Evolutionary conservation across 352 stramenopile species (phyloP).

Genomic region (Thalassiosira hispida): DNA sequence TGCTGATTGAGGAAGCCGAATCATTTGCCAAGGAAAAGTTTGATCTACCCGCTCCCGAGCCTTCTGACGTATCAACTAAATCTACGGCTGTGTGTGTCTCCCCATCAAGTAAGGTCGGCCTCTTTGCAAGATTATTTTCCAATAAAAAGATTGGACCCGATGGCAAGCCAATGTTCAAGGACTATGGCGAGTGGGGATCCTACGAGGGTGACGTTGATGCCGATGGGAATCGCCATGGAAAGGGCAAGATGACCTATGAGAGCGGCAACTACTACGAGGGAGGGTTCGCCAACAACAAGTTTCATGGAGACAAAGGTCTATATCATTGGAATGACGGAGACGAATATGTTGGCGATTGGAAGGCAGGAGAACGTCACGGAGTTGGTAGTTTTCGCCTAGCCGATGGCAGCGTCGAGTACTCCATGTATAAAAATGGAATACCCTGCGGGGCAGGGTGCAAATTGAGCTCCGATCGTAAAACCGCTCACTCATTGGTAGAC

Average conservation of each 20-base stretch:
- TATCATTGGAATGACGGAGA: constrained; percentile 42
- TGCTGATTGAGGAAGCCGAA: constrained; percentile 23
- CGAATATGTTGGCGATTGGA: constrained; percentile 34
- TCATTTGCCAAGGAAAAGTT: constrained; percentile 30
- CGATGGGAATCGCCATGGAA: constrained; percentile 29
- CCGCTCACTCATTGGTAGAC: constrained; percentile 13
- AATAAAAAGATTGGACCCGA: constrained; percentile 8
- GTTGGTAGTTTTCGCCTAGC: constrained; percentile 12
- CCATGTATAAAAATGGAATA: constrained; percentile 13
- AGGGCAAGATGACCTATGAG: constrained; percentile 47
- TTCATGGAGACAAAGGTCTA: constrained; percentile 27
- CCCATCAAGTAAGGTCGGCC: not conserved
- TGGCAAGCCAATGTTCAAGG: constrained; percentile 10
- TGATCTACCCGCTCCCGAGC: constrained; percentile 23
- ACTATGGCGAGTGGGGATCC: constrained; percentile 36
- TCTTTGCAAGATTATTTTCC: constrained; percentile 17
- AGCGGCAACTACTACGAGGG: constrained; percentile 29
- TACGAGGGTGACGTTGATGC: constrained; percentile 34
- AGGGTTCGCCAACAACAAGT: constrained; percentile 36
- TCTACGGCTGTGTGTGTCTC: constrained; percentile 6
- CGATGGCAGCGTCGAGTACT: constrained; percentile 37
- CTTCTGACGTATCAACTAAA: not conserved
- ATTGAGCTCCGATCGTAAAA: constrained; percentile 35
- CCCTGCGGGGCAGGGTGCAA: constrained; percentile 25
- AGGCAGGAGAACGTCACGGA: constrained; percentile 37